Percentiles rank a stretch among this genome's conserved stretches.
Evolutionary conservation across 176 grass and related monocot species (phyloP).

Genomic region (Oryza australiensis): DNA sequence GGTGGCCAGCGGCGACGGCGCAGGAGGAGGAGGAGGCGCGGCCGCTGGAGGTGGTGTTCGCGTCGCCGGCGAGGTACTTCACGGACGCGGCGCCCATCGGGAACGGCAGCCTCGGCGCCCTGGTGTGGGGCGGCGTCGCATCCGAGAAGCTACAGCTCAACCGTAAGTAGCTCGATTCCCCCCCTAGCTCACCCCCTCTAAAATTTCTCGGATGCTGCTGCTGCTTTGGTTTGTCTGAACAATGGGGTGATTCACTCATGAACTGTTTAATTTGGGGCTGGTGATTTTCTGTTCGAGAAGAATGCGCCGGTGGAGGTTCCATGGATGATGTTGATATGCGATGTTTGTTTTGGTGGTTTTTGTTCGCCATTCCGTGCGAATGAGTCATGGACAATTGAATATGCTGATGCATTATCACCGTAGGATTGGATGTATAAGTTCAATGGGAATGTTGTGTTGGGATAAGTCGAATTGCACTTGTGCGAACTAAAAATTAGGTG

Average conservation of each 20-base stretch:
- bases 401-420: neutral
- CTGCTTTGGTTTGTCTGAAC: neutral
- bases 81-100: slow-evolving; percentile 84
- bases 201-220: neutral
- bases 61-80: slow-evolving; percentile 59
- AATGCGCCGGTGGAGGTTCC: neutral
- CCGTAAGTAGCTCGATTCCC: slow-evolving; percentile 36
- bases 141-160: slow-evolving; percentile 88
- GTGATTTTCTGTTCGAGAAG: neutral
- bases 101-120: slow-evolving; percentile 73
- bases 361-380: neutral
- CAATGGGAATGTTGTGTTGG: neutral
- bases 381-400: neutral
- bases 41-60: slow-evolving; percentile 75
- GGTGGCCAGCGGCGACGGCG: slow-evolving; percentile 5
- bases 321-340: too few relatives aligned
- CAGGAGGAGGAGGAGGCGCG: slow-evolving; percentile 29
- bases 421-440: neutral
- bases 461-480: neutral
- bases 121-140: slow-evolving; percentile 87
- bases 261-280: neutral
- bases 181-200: neutral
- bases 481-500: neutral
- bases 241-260: neutral
- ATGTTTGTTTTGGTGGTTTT: neutral